Percentiles rank a stretch among this genome's conserved stretches.
phyloP scores from a whole-genome alignment of 2,329 filamentous ascomycete species.

The Aspergillus glaucus region DNA sequence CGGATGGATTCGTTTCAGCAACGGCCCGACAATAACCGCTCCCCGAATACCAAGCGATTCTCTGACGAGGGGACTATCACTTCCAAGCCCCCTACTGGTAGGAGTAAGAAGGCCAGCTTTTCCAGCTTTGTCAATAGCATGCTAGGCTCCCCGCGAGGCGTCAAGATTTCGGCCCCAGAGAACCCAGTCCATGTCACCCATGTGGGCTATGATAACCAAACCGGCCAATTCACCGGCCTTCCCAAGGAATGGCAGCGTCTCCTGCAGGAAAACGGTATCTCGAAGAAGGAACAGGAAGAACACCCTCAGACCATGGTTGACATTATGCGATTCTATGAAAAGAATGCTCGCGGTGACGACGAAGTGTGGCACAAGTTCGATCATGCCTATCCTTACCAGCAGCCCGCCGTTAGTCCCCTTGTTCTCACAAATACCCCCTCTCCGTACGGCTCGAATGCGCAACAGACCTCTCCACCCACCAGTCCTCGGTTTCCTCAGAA shows the following conservation, averaged over 20 bases:
- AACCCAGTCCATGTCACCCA: conserved; percentile 98
- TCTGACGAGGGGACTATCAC: conserved; percentile 67
- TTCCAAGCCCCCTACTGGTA: conserved; percentile 53
- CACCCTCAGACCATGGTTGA: conserved; percentile 94
- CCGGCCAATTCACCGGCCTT: conserved; percentile 91
- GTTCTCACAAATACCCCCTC: conserved; percentile 40
- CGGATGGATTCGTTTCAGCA: conserved; percentile 46
- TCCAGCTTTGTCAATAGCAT: conserved; percentile 79
- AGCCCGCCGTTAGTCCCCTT: conserved; percentile 33
- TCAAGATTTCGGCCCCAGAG: conserved; percentile 93
- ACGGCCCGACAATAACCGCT: conserved; percentile 40
- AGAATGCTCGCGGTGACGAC: conserved; percentile 80
- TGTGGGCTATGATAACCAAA: conserved; percentile 93
- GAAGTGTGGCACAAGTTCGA: conserved; percentile 95
- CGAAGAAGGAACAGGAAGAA: conserved; percentile 90
- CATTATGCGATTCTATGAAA: conserved; percentile 95
- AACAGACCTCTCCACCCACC: conserved; percentile 68
- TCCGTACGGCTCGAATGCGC: conserved; percentile 50
- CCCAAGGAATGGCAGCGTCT: conserved; percentile 97
- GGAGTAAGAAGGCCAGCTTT: conserved; percentile 78
- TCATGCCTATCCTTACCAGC: conserved; percentile 61
- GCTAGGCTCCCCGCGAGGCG: conserved; percentile 79
- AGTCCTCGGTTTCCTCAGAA: conserved; percentile 86
- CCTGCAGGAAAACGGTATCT: conserved; percentile 91
- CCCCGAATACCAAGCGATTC: conserved; percentile 61